These are phyloP conservation scores for Phytophthora sansomeana DNA, from an alignment of 352 stramenopile species.

Conservation along the genomic window DNA sequence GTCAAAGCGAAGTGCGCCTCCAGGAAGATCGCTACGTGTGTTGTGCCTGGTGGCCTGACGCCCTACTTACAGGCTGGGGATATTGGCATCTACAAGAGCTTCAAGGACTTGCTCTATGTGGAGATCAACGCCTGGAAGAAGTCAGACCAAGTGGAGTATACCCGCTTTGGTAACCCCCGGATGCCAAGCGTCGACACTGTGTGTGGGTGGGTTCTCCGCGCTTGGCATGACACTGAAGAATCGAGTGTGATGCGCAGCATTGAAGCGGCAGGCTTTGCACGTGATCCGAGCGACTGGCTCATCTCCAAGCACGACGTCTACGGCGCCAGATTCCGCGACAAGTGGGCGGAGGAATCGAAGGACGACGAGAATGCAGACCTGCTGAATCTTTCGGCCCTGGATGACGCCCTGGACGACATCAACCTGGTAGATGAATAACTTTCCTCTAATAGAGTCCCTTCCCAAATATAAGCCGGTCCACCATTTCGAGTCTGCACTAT, in stretches of 20 bases:
- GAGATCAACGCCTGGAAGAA: not conserved
- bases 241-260: not conserved
- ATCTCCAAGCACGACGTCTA: too few relatives aligned
- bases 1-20: constrained; percentile 7
- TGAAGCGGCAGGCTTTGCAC: too few relatives aligned
- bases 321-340: too few relatives aligned
- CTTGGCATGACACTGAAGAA: not conserved
- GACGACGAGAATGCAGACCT: too few relatives aligned
- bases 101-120: constrained; percentile 4
- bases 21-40: constrained; percentile 7
- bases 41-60: constrained; percentile 21
- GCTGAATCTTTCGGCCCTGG: too few relatives aligned
- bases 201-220: not conserved
- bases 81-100: constrained; percentile 12
- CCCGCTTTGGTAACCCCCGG: constrained; percentile 5
- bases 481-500: constrained; percentile 5
- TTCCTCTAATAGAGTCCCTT: too few relatives aligned
- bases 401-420: too few relatives aligned
- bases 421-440: too few relatives aligned
- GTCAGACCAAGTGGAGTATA: constrained; percentile 11
- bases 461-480: too few relatives aligned
- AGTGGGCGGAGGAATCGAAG: too few relatives aligned
- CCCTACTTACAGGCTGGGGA: constrained; percentile 7
- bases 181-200: constrained; percentile 12
- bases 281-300: too few relatives aligned